These are phyloP conservation scores for Suillus americanus DNA, from an alignment of 768 basidiomycete genomes.

Conservation along the genomic window DNA sequence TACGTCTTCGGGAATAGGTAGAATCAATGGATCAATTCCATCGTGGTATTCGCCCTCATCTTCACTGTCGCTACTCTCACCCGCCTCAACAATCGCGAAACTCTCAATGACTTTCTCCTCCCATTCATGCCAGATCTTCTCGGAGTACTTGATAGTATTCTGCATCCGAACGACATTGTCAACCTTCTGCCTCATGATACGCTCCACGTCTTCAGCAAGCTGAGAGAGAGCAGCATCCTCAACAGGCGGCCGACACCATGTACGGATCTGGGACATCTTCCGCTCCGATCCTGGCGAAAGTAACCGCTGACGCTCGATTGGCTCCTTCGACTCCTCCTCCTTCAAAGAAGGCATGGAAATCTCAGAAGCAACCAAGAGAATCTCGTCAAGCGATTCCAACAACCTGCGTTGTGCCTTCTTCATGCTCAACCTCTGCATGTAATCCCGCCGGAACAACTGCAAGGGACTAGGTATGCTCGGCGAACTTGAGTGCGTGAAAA, in stretches of 20 bases:
- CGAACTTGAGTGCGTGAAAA: constrained; percentile 72
- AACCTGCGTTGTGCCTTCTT: constrained; percentile 81
- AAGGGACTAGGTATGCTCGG: constrained; percentile 74
- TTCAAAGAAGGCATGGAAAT: constrained; percentile 86
- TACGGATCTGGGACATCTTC: constrained; percentile 78
- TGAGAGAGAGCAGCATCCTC: constrained; percentile 84
- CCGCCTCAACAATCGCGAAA: constrained; percentile 56
- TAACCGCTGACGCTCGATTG: constrained; percentile 88
- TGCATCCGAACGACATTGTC: constrained; percentile 95
- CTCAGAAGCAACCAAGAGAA: constrained; percentile 75
- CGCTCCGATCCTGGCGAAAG: constrained; percentile 89
- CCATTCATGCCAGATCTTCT: constrained; percentile 98
- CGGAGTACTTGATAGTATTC: constrained; percentile 94
- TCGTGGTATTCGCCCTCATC: constrained; percentile 39
- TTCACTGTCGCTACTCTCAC: constrained; percentile 48
- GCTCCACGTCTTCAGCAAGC: constrained; percentile 84
- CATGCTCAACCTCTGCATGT: constrained; percentile 76
- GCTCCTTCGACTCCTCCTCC: constrained; percentile 89
- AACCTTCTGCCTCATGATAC: constrained; percentile 89
- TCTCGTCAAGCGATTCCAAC: constrained; percentile 84
- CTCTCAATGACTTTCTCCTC: constrained; percentile 80
- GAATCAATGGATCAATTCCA: constrained; percentile 19
- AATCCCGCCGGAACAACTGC: constrained; percentile 72
- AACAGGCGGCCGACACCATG: constrained; percentile 83
- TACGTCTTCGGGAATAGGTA: constrained; percentile 21